Evolutionary conservation across 768 basidiomycete genomes (phyloP).

Genomic region (Nidularia sp.): DNA sequence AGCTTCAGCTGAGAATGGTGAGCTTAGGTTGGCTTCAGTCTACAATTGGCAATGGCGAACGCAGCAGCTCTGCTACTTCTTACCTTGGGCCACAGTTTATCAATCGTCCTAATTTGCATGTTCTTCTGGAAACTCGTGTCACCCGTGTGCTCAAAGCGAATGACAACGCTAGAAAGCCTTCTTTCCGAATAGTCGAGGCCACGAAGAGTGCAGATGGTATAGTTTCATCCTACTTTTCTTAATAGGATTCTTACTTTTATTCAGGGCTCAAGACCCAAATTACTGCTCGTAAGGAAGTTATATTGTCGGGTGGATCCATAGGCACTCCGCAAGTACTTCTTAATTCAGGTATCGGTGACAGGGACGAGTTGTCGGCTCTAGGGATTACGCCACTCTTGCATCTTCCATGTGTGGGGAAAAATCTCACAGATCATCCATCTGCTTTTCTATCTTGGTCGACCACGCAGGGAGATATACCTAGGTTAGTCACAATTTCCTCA

Average conservation of each 20-base stretch:
- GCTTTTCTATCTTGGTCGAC: conserved; percentile 8
- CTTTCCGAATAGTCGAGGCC: conserved; percentile 11
- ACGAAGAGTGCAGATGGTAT: neutral
- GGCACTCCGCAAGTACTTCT: conserved; percentile 21
- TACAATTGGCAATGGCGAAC: conserved; percentile 5
- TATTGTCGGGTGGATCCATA: conserved; percentile 24
- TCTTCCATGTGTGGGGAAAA: conserved; percentile 17
- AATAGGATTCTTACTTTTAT: neutral
- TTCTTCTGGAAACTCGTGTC: conserved; percentile 11
- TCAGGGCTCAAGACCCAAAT: neutral
- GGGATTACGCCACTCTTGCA: conserved; percentile 10
- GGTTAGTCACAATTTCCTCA: neutral
- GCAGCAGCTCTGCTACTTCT: conserved; percentile 10
- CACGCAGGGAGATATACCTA: neutral
- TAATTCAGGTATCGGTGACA: conserved; percentile 21
- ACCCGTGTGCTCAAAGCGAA: conserved; percentile 9
- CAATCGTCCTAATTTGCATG: conserved; percentile 8
- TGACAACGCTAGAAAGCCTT: neutral
- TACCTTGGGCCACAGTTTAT: conserved; percentile 8
- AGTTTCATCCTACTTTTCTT: neutral
- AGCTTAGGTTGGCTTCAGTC: conserved; percentile 8
- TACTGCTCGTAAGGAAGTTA: conserved; percentile 21
- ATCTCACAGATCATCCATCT: conserved; percentile 15
- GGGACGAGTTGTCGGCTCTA: conserved; percentile 6
- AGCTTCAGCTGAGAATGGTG: neutral